Base-by-base conservation (phyloP, 495 filamentous ascomycete genomes). In the Aeminium ludgeri region DNA sequence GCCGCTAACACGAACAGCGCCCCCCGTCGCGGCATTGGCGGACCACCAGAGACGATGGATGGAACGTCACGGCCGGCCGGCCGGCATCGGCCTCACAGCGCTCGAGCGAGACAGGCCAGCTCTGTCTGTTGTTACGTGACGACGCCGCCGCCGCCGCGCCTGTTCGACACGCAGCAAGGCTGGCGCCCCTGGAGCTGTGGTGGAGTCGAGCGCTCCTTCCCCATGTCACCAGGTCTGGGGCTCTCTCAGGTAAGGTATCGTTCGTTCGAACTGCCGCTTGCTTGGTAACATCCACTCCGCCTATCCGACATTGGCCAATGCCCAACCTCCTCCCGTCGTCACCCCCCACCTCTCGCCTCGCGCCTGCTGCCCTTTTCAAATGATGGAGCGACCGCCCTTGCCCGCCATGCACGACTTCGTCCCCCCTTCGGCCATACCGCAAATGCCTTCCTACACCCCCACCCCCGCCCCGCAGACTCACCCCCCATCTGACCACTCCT, bases 191-290 rank as follows among this genome's bases (percentile, higher is more conserved):
- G 20, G 3, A 45, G 36, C 28, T 33, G 31, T 6, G 54, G 50
- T 19, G 65, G 65, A 25, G 23, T 25, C 23, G 4, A 25, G 8
- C 23, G 23, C 23, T 25, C 23, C 23, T 25, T 25, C 53, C 65
- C 62, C 16, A 65, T 48, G 17, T 65, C 60, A n/a, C 66, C 66
- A 10, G n/a, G 59, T 60, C 40, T 61, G 68, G 38, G 60, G 56
- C 52, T 69, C 66, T 17, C 62, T 50, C 37, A 64, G 55, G 4
- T 64, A 51, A 55, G 67, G 66, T 19, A 60, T 53, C 12, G 43
- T 59, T 54, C 67, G 67, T 32, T 65, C 63, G 44, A 69, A 69
- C 3, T 59, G 60, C 27, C 61, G 50, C 30, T 50, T 50, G 43
- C 4, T 13, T 16, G 28, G 8, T n/a, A n/a, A 33, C 31, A 33